These are phyloP conservation scores for Sporisorium reilianum DNA, from an alignment of 1,284 basidiomycete genomes.

Conservation along the genomic window DNA sequence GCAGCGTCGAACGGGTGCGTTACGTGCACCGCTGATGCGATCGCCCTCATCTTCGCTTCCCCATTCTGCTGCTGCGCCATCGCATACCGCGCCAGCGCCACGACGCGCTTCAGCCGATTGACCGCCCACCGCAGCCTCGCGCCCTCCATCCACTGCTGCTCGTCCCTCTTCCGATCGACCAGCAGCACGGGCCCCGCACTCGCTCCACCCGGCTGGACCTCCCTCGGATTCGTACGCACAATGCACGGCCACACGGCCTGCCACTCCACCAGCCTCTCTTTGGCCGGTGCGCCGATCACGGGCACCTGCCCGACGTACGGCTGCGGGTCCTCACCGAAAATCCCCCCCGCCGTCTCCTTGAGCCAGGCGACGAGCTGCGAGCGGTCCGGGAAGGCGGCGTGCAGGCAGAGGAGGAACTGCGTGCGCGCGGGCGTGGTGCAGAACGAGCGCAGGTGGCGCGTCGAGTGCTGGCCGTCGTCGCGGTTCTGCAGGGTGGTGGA, in stretches of 20 bases:
- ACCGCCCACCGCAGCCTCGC: slow-evolving; percentile 31
- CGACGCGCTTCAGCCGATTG: slow-evolving; percentile 34
- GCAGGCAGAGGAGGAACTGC: slow-evolving; percentile 47
- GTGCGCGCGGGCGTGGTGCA: slow-evolving; percentile 31
- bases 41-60: slow-evolving; percentile 18
- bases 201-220: slow-evolving; percentile 16
- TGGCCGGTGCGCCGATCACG: slow-evolving; percentile 78
- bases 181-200: slow-evolving; percentile 20
- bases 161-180: slow-evolving; percentile 56
- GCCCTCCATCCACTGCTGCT: slow-evolving; percentile 28
- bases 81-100: slow-evolving; percentile 43
- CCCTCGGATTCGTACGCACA: slow-evolving; percentile 50
- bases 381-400: slow-evolving; percentile 26
- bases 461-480: slow-evolving; percentile 43
- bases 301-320: slow-evolving; percentile 77
- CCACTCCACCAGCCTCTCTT: slow-evolving; percentile 75
- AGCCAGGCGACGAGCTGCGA: slow-evolving; percentile 32
- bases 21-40: slow-evolving; percentile 48
- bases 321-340: slow-evolving; percentile 25
- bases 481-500: slow-evolving; percentile 34
- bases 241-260: slow-evolving; percentile 65
- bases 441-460: slow-evolving; percentile 57
- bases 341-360: not conserved
- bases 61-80: not conserved
- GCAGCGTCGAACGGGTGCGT: slow-evolving; percentile 40